A percentile compares a stretch with the other conserved stretches of the same genome.
phyloP scores from a whole-genome alignment of 495 filamentous ascomycete genomes.

The Schizothecium vesticola region DNA sequence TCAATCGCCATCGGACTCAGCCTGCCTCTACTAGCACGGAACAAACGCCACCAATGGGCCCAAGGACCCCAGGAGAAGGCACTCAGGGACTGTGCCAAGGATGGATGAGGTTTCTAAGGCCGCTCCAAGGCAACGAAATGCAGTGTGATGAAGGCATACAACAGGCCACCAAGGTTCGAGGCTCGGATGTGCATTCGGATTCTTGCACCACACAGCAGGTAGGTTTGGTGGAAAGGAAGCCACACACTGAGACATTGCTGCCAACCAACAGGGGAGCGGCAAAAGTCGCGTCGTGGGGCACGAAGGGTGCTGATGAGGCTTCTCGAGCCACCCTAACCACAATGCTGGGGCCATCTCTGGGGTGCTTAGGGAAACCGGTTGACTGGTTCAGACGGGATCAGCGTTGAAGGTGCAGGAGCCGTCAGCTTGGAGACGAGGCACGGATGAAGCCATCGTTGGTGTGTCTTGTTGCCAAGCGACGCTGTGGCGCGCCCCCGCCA shows the following conservation, averaged over 20 bases:
- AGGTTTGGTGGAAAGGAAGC: neutral
- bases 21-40: neutral
- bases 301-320: neutral
- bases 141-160: neutral
- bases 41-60: neutral
- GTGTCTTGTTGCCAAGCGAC: neutral
- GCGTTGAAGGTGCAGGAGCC: constrained; percentile 5
- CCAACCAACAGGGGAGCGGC: neutral
- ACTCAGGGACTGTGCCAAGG: neutral
- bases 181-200: neutral
- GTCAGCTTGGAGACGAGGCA: constrained; percentile 4
- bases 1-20: neutral
- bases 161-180: neutral
- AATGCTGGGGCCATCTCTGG: neutral
- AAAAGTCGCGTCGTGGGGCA: neutral
- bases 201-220: neutral
- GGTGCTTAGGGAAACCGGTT: neutral
- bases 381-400: neutral
- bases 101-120: neutral
- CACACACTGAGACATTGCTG: neutral
- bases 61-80: too few relatives aligned
- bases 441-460: neutral
- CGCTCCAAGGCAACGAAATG: neutral
- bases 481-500: neutral
- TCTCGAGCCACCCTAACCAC: neutral